Evolutionary conservation across 2,329 filamentous ascomycete genomes (phyloP).

Genomic region (Dactylellina leptospora): DNA sequence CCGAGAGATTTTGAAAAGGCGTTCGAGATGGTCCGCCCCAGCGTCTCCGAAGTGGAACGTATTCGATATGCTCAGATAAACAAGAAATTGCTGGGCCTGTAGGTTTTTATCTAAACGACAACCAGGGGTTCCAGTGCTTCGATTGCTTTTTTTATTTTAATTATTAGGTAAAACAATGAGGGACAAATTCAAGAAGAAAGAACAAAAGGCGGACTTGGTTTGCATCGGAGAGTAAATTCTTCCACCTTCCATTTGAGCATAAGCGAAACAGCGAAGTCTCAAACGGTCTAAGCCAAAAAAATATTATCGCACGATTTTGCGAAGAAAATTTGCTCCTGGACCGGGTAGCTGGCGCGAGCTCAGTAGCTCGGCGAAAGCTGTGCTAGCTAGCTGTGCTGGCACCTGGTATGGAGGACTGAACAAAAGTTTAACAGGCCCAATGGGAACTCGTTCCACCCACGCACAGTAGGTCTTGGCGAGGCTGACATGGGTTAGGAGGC

Average conservation of each 20-base stretch:
- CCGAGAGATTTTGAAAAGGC: constrained; percentile 63
- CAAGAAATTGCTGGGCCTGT: constrained; percentile 32
- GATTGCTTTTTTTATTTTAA: background rate
- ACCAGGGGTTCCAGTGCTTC: constrained; percentile 20
- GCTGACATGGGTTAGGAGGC: constrained; percentile 14
- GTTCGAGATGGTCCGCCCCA: constrained; percentile 61
- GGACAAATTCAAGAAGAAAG: constrained; percentile 3
- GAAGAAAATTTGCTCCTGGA: constrained; percentile 41
- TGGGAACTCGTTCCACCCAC: constrained; percentile 23
- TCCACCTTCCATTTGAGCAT: constrained; percentile 22
- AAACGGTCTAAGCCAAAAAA: too few relatives aligned
- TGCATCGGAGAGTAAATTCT: constrained; percentile 19
- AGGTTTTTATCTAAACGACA: background rate
- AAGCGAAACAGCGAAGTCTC: background rate
- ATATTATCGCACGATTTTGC: constrained; percentile 45
- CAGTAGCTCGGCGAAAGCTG: constrained; percentile 8
- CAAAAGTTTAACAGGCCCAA: constrained; percentile 23
- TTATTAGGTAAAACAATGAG: background rate
- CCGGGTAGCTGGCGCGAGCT: constrained; percentile 18
- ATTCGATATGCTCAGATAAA: constrained; percentile 43
- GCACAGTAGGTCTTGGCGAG: constrained; percentile 21
- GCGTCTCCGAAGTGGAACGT: constrained; percentile 56
- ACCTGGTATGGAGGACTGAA: constrained; percentile 27
- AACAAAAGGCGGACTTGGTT: constrained; percentile 4
- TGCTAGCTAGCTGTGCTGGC: constrained; percentile 38